Conservation (phyloP, 1,139 yeast genomes). For the Nakaseomyces bracarensis region DNA sequence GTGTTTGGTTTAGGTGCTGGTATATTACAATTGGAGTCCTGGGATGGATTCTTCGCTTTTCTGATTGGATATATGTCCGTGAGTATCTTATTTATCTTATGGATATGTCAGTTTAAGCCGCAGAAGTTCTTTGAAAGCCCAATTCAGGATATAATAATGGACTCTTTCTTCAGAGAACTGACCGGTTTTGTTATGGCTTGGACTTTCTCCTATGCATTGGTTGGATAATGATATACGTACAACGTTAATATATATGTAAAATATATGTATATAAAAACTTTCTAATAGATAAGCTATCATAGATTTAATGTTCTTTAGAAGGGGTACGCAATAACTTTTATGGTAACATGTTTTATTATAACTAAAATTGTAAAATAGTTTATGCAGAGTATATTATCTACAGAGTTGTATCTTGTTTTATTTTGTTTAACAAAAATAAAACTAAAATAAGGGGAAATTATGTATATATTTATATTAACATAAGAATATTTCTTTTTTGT, state of each 20-base stretch:
- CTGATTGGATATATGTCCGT: slow-evolving; percentile 43
- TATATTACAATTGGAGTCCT: slow-evolving; percentile 57
- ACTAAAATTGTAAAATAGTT: no score
- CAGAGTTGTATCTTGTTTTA: no score
- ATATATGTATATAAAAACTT: background rate
- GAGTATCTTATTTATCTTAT: slow-evolving; percentile 28
- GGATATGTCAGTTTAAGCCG: slow-evolving; percentile 33
- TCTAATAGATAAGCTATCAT: slow-evolving; percentile 7
- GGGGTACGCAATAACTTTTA: no score
- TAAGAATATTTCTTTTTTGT: no score
- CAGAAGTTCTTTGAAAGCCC: slow-evolving; percentile 46
- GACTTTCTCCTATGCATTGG: slow-evolving; percentile 71
- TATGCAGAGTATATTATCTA: no score
- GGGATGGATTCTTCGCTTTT: slow-evolving; percentile 55
- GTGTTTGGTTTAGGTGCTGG: slow-evolving; percentile 69
- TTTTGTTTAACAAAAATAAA: no score
- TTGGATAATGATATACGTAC: slow-evolving; percentile 30
- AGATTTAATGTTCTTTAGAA: no score
- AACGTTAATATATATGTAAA: background rate
- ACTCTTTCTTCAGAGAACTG: slow-evolving; percentile 48
- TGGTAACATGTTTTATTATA: no score
- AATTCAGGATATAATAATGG: slow-evolving; percentile 46
- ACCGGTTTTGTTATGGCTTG: slow-evolving; percentile 77
- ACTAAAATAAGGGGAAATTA: no score
- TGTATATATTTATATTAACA: no score